Conservation (phyloP, 192 early-diverging fungal genomes). For the Rhizophlyctis rosea region DNA sequence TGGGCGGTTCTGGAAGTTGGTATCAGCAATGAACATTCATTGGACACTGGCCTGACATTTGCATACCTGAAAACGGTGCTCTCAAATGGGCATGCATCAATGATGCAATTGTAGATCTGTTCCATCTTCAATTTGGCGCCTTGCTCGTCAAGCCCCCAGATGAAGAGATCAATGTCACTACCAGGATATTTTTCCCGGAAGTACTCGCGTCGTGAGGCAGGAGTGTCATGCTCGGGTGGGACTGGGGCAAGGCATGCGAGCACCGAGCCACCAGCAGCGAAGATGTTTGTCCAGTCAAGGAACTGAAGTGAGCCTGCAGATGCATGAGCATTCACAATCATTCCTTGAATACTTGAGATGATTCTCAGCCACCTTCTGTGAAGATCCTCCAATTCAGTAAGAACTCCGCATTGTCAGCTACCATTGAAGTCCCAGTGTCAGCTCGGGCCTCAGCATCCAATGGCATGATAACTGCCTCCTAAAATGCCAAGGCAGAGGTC, state of each 20-base stretch:
- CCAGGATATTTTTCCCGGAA: slow-evolving; percentile 16
- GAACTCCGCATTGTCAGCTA: slow-evolving; percentile 24
- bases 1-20: slow-evolving; percentile 24
- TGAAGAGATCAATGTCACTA: slow-evolving; percentile 43
- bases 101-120: slow-evolving; percentile 27
- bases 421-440: background rate
- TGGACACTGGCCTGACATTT: too few relatives aligned
- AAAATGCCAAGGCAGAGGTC: too few relatives aligned
- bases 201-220: slow-evolving; percentile 19
- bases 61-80: slow-evolving; percentile 21
- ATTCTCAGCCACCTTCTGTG: slow-evolving; percentile 27
- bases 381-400: slow-evolving; percentile 29
- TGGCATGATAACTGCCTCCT: slow-evolving; percentile 22
- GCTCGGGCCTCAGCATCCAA: background rate
- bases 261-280: slow-evolving; percentile 27
- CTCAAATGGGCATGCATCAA: slow-evolving; percentile 23
- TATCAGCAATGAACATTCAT: slow-evolving; percentile 20
- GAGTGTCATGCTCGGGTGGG: background rate
- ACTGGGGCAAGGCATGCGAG: slow-evolving; percentile 21
- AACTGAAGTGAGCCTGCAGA: slow-evolving; percentile 5
- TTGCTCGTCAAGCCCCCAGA: slow-evolving; percentile 39
- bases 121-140: slow-evolving; percentile 40
- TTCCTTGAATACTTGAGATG: too few relatives aligned
- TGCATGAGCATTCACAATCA: too few relatives aligned
- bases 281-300: slow-evolving; percentile 30